Evolutionary conservation across 768 basidiomycete genomes (phyloP).

Genomic region (Cystobasidium ongulense): DNA sequence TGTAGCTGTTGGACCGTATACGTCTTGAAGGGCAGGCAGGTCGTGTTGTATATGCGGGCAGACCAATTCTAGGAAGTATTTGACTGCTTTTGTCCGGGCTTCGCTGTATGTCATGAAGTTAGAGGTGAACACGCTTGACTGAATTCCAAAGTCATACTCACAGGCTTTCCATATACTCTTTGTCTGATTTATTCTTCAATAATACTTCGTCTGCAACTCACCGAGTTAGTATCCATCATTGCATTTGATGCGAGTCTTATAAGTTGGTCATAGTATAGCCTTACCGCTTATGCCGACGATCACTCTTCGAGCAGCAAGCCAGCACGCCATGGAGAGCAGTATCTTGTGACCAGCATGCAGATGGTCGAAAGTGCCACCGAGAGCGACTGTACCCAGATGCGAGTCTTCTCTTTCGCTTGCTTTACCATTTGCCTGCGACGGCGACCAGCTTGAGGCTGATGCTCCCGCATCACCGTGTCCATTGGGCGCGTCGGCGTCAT

Average conservation of each 20-base stretch:
- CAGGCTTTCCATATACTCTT: slow-evolving; percentile 60
- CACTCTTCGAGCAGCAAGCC: slow-evolving; percentile 67
- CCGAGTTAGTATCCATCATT: not conserved
- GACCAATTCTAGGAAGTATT: slow-evolving; percentile 64
- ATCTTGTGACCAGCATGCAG: slow-evolving; percentile 97
- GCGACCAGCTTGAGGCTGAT: not conserved
- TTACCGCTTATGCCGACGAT: slow-evolving; percentile 82
- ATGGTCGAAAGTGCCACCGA: slow-evolving; percentile 97
- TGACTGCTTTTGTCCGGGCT: slow-evolving; percentile 55
- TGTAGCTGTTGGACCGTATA: slow-evolving; percentile 81
- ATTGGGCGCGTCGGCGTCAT: not conserved
- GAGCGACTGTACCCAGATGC: slow-evolving; percentile 54
- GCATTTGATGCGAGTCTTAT: not conserved
- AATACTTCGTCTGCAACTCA: slow-evolving; percentile 57
- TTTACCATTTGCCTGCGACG: not conserved
- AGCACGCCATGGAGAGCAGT: slow-evolving; percentile 81
- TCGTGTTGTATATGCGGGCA: slow-evolving; percentile 60
- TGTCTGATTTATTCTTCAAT: slow-evolving; percentile 63
- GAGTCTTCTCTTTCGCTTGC: not conserved
- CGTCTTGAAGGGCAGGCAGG: slow-evolving; percentile 53
- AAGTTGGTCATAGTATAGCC: slow-evolving; percentile 32
- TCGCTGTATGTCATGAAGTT: slow-evolving; percentile 28
- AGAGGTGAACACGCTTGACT: not conserved
- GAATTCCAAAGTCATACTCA: slow-evolving; percentile 31
- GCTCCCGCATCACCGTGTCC: not conserved